Evolutionary conservation across 2,329 filamentous ascomycete genomes (phyloP).

Genomic region (Colletotrichum lentis): DNA sequence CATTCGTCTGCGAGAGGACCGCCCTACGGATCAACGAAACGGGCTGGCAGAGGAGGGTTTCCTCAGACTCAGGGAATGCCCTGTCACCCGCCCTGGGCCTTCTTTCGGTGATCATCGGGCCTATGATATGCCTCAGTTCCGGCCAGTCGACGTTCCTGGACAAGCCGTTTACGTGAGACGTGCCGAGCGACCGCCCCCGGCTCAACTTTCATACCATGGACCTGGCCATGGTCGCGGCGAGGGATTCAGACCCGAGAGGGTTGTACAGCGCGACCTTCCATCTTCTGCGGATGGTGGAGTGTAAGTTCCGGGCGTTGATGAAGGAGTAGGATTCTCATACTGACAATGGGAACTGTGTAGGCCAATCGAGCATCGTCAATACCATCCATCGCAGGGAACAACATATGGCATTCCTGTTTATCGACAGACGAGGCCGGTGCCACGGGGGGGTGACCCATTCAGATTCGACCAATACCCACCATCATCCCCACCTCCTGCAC

Average conservation of each 20-base stretch:
- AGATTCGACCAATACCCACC: slow-evolving; percentile 35
- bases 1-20: slow-evolving; percentile 29
- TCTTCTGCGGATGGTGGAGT: slow-evolving; percentile 3
- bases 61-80: slow-evolving; percentile 27
- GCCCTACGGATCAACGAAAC: slow-evolving; percentile 7
- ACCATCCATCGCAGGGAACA: slow-evolving; percentile 36
- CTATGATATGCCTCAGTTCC: background rate
- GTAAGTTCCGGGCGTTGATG: slow-evolving; percentile 15
- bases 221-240: slow-evolving; percentile 2
- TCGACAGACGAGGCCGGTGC: slow-evolving; percentile 14
- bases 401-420: slow-evolving; percentile 25
- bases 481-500: slow-evolving; percentile 32
- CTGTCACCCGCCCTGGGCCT: slow-evolving; percentile 5
- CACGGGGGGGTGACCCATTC: background rate
- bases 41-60: slow-evolving; percentile 31
- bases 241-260: background rate
- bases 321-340: background rate
- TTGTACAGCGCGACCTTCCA: slow-evolving; percentile 12
- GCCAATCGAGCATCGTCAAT: slow-evolving; percentile 26
- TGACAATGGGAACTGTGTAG: background rate
- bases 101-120: background rate
- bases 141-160: background rate
- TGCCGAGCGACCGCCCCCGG: slow-evolving; percentile 1
- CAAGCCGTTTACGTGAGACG: slow-evolving; percentile 31
- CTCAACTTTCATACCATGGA: slow-evolving; percentile 9